Percentiles rank a stretch among this genome's conserved stretches.
Conservation (phyloP, 768 basidiomycete species). For the Hericium rajendrae region DNA sequence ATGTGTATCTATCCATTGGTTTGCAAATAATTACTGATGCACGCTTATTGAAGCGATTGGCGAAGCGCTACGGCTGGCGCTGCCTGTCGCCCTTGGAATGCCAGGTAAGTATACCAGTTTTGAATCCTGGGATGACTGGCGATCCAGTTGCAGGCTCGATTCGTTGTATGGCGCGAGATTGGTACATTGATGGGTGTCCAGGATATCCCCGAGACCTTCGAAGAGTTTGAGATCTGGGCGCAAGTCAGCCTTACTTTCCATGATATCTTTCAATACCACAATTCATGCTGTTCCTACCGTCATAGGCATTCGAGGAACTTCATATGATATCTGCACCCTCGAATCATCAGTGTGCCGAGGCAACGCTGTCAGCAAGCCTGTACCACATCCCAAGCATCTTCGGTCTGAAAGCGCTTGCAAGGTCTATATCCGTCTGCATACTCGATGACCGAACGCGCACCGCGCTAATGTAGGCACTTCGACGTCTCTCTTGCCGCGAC, state of each 20-base stretch:
- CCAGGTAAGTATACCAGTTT: neutral
- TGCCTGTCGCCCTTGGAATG: neutral
- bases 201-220: neutral
- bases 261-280: neutral
- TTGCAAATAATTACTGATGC: neutral
- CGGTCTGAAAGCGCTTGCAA: neutral
- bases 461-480: neutral
- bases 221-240: neutral
- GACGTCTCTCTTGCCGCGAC: neutral
- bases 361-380: neutral
- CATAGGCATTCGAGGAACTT: neutral
- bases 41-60: neutral
- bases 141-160: neutral
- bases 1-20: neutral
- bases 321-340: neutral
- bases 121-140: neutral
- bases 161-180: neutral
- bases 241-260: neutral
- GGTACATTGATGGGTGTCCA: neutral
- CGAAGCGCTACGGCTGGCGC: neutral
- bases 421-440: neutral
- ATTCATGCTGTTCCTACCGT: neutral
- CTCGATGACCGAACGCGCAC: neutral
- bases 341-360: neutral
- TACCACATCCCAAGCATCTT: neutral